A percentile compares a stretch with the other conserved stretches of the same genome.
phyloP scores from a whole-genome alignment of 805 yeast genomes.

The Debaryomyces castellii region DNA sequence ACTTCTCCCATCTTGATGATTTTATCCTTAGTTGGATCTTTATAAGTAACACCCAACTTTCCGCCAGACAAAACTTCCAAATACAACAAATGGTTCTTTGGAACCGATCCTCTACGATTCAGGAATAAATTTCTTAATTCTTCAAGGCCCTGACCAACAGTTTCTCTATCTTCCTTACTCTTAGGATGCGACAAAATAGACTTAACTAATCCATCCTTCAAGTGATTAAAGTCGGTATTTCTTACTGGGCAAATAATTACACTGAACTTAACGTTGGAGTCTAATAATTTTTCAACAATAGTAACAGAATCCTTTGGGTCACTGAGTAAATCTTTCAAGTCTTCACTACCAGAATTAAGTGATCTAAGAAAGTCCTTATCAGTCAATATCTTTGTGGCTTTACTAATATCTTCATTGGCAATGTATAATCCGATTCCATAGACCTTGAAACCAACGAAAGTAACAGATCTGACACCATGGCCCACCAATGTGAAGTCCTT shows the following conservation, averaged over 20 bases:
- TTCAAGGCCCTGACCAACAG: constrained; percentile 58
- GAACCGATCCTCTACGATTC: constrained; percentile 65
- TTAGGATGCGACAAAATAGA: constrained; percentile 68
- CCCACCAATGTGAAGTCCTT: constrained; percentile 62
- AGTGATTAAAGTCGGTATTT: constrained; percentile 87
- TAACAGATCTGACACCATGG: constrained; percentile 78
- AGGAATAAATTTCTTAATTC: constrained; percentile 62
- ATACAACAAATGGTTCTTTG: constrained; percentile 66
- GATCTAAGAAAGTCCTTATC: constrained; percentile 36
- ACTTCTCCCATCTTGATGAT: constrained; percentile 54
- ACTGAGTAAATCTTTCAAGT: constrained; percentile 30
- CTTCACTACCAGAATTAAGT: constrained; percentile 14
- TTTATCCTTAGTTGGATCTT: constrained; percentile 24
- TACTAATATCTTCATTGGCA: constrained; percentile 54
- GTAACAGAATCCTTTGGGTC: constrained; percentile 54
- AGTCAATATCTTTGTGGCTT: constrained; percentile 35
- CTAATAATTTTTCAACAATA: constrained; percentile 56
- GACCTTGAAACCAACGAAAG: constrained; percentile 79
- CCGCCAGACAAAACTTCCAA: constrained; percentile 50
- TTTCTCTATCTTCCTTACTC: constrained; percentile 45
- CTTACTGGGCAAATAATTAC: constrained; percentile 84
- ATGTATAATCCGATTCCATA: constrained; percentile 85
- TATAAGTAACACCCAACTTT: constrained; percentile 23
- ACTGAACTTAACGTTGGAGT: constrained; percentile 58
- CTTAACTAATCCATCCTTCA: constrained; percentile 85